Conservation (phyloP, 2,329 filamentous ascomycete species). For the Thermothelomyces thermophilus region DNA sequence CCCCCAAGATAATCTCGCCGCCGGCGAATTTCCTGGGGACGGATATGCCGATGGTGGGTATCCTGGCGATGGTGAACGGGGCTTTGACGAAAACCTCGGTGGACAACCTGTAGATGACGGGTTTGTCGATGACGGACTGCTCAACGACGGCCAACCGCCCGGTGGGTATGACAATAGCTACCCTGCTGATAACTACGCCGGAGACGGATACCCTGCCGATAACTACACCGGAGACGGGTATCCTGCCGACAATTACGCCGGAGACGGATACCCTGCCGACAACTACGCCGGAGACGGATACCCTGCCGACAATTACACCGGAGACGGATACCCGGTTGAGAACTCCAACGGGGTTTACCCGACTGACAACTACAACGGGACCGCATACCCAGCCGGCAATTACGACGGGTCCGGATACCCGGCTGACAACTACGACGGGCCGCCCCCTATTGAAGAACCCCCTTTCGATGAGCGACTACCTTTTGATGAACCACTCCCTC, state of each 20-base stretch:
- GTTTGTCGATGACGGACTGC: neutral
- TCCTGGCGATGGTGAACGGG: slow-evolving; percentile 1
- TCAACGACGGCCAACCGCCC: neutral
- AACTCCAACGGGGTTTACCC: neutral
- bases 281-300: neutral
- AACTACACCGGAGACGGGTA: neutral
- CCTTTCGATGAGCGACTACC: neutral
- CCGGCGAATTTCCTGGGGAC: slow-evolving; percentile 1
- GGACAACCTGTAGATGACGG: neutral
- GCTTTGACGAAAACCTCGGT: neutral
- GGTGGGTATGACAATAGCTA: neutral
- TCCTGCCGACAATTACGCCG: neutral
- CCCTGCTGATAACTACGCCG: neutral
- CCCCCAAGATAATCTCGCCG: neutral
- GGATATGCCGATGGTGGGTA: neutral
- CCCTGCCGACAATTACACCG: neutral
- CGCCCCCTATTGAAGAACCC: neutral
- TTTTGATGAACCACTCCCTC: neutral
- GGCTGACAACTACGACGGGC: neutral
- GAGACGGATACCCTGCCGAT: neutral
- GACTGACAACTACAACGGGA: too few species aligned
- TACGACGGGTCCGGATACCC: too few species aligned
- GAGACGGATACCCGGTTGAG: neutral
- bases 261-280: neutral
- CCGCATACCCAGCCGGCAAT: too few species aligned